phyloP scores from a whole-genome alignment of 2,329 filamentous ascomycete species.

The Colletotrichum australisinense region DNA sequence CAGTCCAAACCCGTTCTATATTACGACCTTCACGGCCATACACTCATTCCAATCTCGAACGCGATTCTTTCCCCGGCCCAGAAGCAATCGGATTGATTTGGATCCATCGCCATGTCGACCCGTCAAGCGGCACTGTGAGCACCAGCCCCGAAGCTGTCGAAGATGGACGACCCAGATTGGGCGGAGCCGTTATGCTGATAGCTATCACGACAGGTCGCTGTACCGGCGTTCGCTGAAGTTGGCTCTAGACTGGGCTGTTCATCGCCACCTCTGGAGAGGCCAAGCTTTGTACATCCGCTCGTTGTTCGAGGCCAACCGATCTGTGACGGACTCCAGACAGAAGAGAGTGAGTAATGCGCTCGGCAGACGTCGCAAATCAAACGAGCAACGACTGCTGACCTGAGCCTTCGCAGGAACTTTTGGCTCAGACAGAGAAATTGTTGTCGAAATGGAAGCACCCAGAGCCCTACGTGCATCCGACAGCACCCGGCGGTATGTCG shows the following conservation, averaged over 20 bases:
- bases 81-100: background rate
- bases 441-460: slow-evolving; percentile 97
- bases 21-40: background rate
- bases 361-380: accelerated
- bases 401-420: slow-evolving; percentile 71
- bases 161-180: background rate
- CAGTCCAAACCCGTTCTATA: background rate
- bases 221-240: slow-evolving; percentile 95
- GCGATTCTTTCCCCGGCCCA: accelerated
- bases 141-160: background rate
- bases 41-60: too few species aligned
- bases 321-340: slow-evolving; percentile 85
- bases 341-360: slow-evolving; percentile 73
- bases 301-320: slow-evolving; percentile 92
- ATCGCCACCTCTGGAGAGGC: slow-evolving; percentile 92
- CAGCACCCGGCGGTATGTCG: slow-evolving; percentile 86
- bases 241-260: slow-evolving; percentile 93
- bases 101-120: slow-evolving; percentile 51
- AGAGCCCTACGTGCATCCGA: slow-evolving; percentile 90
- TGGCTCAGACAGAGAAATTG: slow-evolving; percentile 88
- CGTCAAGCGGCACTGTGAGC: slow-evolving; percentile 64
- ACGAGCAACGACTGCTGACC: slow-evolving; percentile 23
- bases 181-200: background rate
- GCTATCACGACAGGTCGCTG: slow-evolving; percentile 68
- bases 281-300: slow-evolving; percentile 96